Base-by-base conservation (phyloP, 2,329 filamentous ascomycete genomes). In the Hypomyces rosellus region DNA sequence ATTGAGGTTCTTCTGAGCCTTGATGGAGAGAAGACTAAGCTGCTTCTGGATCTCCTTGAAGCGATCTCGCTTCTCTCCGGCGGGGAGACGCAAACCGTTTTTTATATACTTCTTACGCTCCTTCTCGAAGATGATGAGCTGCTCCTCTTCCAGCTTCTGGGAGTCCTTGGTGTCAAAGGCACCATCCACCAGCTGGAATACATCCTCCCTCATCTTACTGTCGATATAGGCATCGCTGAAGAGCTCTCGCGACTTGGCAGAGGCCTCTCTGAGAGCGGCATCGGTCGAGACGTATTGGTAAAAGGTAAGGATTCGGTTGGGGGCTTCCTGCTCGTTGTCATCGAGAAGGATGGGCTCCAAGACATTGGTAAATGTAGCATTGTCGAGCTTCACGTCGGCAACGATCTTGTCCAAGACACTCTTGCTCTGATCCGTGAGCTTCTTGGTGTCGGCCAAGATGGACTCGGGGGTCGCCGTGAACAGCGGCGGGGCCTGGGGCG, bases 1-100 rank as follows among this genome's bases (percentile, higher is more conserved):
- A 62, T 91, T 91, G 52, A 92, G 73, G 60, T 86, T 88, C 74
- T 89, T 90, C 63, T 86, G 81, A 68, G 89, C 89, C 50, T 82
- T 75, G 53, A 91, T 90, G 61, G 79, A 76, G 58, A 92, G 78
- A 65, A 86, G 79, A 57, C 83, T 87, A 50, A 93, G 73, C 12
- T 86, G 74, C 75, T 89, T 88, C 78, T 89, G 88, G 70, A 92
- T 90, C 67, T 86, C 86, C 74, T 90, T 92, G 77, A 92, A 92
- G 41, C 87, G 80, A 59, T 90, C 87, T 54, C 87, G 73, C 70
- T 89, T 74, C 4, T 77, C 72, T 1, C 86, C 87, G 20, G 80
- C 79, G 1, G 86, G 83, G 45, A 93, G 72, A 3, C 82, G 82
- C 43, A 93, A 71, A 13, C 88, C 88, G 65, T 89, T 90, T 48